Base-by-base conservation (phyloP, 768 basidiomycete species). In the Mrakia gelida region DNA sequence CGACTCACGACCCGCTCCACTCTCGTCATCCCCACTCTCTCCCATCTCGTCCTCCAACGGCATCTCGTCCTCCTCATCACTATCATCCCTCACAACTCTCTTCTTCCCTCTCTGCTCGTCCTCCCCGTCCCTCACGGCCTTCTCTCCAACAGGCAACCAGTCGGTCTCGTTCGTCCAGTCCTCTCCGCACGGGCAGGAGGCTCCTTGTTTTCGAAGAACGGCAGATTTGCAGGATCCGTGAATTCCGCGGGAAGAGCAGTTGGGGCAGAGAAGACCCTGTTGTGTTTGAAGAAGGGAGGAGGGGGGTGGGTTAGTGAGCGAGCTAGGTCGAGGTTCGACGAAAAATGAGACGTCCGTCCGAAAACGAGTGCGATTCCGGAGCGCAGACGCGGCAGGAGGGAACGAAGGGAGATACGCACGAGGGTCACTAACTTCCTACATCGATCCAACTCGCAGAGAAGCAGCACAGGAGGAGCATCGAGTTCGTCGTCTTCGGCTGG, bases 61-160 rank as follows among this genome's bases (percentile, higher is more conserved):
- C n/a, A n/a, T 72, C 71, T 72, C 71, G 3, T 38, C 38, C 21
- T 73, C 71, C 71, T 73, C 72, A 61, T 73, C 72, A 18, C 30
- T 32, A 26, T 54, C 52, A n/a, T 73, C 49, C n/a, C 21, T 30
- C 67, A 70, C 34, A 0, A 56, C 30, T 49, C 72, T 73, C 72
- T 28, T 73, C 52, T 30, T 73, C 56, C 54, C 54, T 28, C 59
- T 59, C 52, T 38, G 23, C 8, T 30, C 54, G 26, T 72, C 52
- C 54, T 70, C 67, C 38, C 72, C 72, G 34, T 56, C 56, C 56
- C 15, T 4, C 15, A 75, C 75, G 3, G 67, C 75, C 11, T 11
- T 28, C 49, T 75, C 75, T 6, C 75, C 75, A 6, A 75, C 75
- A 15, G 43, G 23, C 43, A 61, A 26, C n/a, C 30, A 75, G 3